A percentile compares a stretch with the other conserved stretches of the same genome.
These are phyloP conservation scores for Pachyrhizus erosus DNA, from an alignment of 306 rosid species.

Conservation along the genomic window DNA sequence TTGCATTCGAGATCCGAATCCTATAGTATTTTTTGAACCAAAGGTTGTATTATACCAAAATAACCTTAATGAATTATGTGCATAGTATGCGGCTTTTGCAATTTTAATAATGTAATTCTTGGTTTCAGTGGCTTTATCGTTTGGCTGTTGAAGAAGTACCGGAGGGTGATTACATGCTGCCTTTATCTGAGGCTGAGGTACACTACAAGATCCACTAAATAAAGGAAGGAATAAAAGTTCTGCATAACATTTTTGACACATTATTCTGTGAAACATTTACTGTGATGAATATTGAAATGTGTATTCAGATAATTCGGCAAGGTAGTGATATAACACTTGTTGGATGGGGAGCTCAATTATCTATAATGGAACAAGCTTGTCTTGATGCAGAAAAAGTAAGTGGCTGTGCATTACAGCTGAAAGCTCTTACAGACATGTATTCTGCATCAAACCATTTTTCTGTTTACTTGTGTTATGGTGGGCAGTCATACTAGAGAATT, in stretches of 20 bases:
- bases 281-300: constrained; percentile 34
- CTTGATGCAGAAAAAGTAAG: constrained; percentile 84
- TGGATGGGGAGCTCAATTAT: constrained; percentile 98
- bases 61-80: constrained; percentile 21
- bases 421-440: constrained; percentile 23
- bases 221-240: constrained; percentile 20
- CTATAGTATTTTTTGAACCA: constrained; percentile 92
- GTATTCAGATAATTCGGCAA: constrained; percentile 71
- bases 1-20: constrained; percentile 90
- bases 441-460: constrained; percentile 30
- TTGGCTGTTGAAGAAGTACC: constrained; percentile 97
- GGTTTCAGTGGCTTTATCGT: constrained; percentile 91
- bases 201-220: constrained; percentile 8
- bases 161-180: constrained; percentile 84
- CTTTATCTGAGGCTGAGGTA: constrained; percentile 97
- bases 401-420: constrained; percentile 21
- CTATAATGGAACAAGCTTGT: constrained; percentile 94
- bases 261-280: background rate
- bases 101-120: constrained; percentile 24
- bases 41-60: constrained; percentile 59
- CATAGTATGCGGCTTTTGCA: background rate
- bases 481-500: background rate
- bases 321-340: constrained; percentile 92
- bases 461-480: background rate
- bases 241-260: background rate